Conservation (phyloP, 306 rosid species). For the Dryas alaskensis region DNA sequence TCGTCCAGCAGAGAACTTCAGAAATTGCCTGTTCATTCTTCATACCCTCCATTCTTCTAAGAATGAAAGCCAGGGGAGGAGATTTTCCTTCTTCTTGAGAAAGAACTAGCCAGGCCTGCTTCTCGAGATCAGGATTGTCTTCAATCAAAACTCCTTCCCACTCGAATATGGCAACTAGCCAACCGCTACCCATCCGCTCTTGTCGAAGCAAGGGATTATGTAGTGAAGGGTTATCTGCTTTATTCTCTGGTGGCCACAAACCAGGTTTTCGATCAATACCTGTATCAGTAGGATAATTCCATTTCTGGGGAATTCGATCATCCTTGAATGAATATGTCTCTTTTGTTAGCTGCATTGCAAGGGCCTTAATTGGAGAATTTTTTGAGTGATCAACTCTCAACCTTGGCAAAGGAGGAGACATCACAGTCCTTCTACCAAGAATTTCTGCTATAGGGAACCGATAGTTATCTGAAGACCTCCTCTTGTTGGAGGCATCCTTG, state of each 20-base stretch:
- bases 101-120: slow-evolving; percentile 79
- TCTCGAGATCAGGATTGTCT: slow-evolving; percentile 75
- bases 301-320: slow-evolving; percentile 57
- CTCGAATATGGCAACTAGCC: slow-evolving; percentile 95
- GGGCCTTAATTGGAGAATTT: slow-evolving; percentile 52
- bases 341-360: slow-evolving; percentile 71
- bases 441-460: slow-evolving; percentile 41
- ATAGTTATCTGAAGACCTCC: slow-evolving; percentile 37
- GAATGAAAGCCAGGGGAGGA: slow-evolving; percentile 68
- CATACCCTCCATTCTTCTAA: slow-evolving; percentile 90
- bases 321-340: slow-evolving; percentile 70
- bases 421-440: slow-evolving; percentile 48
- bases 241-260: slow-evolving; percentile 82
- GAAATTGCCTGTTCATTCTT: slow-evolving; percentile 92
- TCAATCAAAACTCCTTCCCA: slow-evolving; percentile 94
- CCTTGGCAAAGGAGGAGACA: slow-evolving; percentile 42
- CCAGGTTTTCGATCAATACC: slow-evolving; percentile 64
- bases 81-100: slow-evolving; percentile 88
- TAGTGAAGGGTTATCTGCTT: slow-evolving; percentile 74
- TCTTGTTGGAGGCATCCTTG: slow-evolving; percentile 46
- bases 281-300: slow-evolving; percentile 48
- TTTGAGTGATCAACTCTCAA: slow-evolving; percentile 28
- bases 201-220: slow-evolving; percentile 88
- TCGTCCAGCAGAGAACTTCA: slow-evolving; percentile 96
- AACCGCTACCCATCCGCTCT: slow-evolving; percentile 96